A percentile compares a stretch with the other conserved stretches of the same genome.
These are phyloP conservation scores for Paraleonurus japonicus DNA, from an alignment of 257 asterid genomes.

Conservation along the genomic window DNA sequence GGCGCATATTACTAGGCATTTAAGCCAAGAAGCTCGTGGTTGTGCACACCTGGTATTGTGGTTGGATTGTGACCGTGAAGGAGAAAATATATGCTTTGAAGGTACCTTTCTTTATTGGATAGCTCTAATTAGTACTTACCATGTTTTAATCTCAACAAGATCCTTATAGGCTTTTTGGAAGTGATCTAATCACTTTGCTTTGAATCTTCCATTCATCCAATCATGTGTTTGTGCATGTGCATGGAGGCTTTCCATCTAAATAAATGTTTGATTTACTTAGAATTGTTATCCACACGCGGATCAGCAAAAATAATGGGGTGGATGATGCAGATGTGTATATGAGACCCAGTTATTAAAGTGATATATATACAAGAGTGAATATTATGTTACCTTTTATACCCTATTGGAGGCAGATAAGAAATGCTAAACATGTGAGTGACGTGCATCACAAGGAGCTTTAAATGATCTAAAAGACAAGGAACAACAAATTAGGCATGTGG, in stretches of 20 bases:
- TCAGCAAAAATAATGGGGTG: neutral
- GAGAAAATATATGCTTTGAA: conserved; percentile 97
- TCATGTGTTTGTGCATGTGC: conserved; percentile 10
- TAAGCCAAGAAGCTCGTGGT: conserved; percentile 89
- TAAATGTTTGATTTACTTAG: conserved; percentile 8
- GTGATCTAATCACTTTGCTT: conserved; percentile 10
- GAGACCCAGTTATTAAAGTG: neutral
- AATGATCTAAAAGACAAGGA: neutral
- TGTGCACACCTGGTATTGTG: conserved; percentile 77
- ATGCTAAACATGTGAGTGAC: conserved; percentile 9
- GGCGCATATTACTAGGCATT: conserved; percentile 94
- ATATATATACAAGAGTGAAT: neutral
- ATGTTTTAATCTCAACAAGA: neutral
- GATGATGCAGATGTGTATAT: neutral
- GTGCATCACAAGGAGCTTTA: neutral
- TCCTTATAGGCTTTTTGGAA: neutral
- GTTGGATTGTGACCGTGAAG: conserved; percentile 98
- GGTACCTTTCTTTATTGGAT: conserved; percentile 42
- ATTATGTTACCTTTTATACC: neutral
- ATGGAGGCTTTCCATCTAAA: neutral
- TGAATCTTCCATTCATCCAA: neutral
- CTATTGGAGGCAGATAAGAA: conserved; percentile 4
- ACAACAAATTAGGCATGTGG: neutral
- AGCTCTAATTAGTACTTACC: conserved; percentile 8
- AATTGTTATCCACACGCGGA: conserved; percentile 1